Base-by-base conservation (phyloP, 768 basidiomycete genomes). In the Mycena filopes region DNA sequence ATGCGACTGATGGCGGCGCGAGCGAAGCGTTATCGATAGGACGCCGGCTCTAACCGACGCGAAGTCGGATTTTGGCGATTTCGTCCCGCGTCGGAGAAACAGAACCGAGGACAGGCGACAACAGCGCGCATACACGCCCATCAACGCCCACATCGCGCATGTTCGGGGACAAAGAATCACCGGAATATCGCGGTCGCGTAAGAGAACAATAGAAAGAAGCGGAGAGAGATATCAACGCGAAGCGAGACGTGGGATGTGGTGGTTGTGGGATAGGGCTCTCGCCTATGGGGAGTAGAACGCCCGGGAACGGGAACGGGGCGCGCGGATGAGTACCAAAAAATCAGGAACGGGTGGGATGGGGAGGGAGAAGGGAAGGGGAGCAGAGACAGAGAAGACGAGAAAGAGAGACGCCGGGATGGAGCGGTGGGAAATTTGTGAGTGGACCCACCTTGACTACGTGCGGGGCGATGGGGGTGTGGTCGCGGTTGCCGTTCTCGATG, bases 401-500 rank as follows among this genome's bases (percentile, higher is more conserved):
- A 18, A 29, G 36, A n/a, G 38, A 33, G 31, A 26, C 26, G 8
- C 48, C 31, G 41, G 42, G 33, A 23, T 10, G 18, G 29, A 6
- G 51, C 42, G 16, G 48, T 2, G 23, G 36, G 50, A 46, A 66
- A n/a, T n/a, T n/a, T n/a, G n/a, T n/a, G n/a, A n/a, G 40, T 29
- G 47, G 38, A 70, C 91, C 72, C 73, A 95, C 96, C 89, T 96
- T 95, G 78, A 90, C 89, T 67, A 91, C 88, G 41, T 87, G 85
- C 45, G 85, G 82, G 20, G 88, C 82, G 68, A 98, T 90, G 50
- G 94, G 93, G 48, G 86, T 87, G 61, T 90, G 88, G 55, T 81
- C 81, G 73, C 84, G 87, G 75, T 86, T 96, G 47, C 91, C 89
- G 47, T 88, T 89, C 75, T 99, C 98, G 86, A 99, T 98, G 79